These are phyloP conservation scores for Gaillardinia entomophila DNA, from an alignment of 805 yeast genomes.

Conservation along the genomic window DNA sequence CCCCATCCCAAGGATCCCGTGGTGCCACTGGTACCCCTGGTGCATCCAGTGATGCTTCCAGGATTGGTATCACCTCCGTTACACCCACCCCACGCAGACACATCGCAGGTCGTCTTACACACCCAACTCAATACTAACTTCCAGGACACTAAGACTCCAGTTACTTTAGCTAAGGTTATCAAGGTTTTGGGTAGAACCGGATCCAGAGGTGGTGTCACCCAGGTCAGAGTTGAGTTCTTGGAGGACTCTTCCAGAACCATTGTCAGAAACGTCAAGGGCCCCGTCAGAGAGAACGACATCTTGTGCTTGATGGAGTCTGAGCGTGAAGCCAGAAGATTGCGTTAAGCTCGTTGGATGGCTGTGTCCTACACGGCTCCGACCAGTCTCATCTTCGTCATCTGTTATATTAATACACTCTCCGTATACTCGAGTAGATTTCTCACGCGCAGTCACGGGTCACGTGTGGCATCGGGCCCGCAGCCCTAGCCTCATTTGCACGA, in stretches of 20 bases:
- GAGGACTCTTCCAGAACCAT: conserved; percentile 44
- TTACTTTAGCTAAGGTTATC: conserved; percentile 26
- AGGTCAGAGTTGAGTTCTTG: conserved; percentile 45
- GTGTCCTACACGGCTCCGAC: no score
- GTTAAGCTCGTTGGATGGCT: conserved; percentile 52
- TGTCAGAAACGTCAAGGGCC: conserved; percentile 47
- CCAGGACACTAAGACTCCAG: conserved; percentile 27
- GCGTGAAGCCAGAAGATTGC: conserved; percentile 50
- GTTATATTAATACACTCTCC: no score
- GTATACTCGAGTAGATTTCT: no score
- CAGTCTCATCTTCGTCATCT: not conserved
- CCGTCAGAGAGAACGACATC: conserved; percentile 43
- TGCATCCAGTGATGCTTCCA: no score
- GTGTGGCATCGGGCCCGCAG: no score
- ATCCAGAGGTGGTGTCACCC: conserved; percentile 39
- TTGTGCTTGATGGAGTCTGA: conserved; percentile 28
- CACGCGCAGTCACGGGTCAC: no score
- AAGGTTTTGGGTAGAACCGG: conserved; percentile 30
- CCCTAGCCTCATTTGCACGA: no score
- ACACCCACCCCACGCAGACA: no score
- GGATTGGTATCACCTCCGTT: no score
- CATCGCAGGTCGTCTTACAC: no score
- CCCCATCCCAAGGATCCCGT: no score
- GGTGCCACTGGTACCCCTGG: no score
- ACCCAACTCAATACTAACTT: conserved; percentile 12